These are phyloP conservation scores for Hypoxylon sp. DNA, from an alignment of 2,329 filamentous ascomycete genomes.

Conservation along the genomic window DNA sequence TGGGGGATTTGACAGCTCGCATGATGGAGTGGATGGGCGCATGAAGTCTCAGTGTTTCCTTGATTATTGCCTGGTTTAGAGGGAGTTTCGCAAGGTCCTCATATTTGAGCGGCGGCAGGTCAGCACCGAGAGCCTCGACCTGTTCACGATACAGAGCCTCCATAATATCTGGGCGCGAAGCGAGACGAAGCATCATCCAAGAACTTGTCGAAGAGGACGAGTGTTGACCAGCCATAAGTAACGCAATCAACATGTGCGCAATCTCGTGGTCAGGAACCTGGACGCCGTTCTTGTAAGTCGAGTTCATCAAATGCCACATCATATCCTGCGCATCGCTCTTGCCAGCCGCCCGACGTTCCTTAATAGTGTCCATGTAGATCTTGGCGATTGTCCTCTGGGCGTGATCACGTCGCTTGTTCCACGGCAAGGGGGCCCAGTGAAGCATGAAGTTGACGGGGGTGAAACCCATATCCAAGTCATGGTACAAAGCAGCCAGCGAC, in stretches of 20 bases:
- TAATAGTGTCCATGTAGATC: constrained; percentile 86
- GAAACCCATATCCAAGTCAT: constrained; percentile 92
- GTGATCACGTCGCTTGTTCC: constrained; percentile 84
- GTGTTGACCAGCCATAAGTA: constrained; percentile 93
- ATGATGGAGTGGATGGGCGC: constrained; percentile 96
- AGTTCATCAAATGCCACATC: constrained; percentile 91
- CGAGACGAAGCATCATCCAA: constrained; percentile 88
- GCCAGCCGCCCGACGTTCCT: constrained; percentile 72
- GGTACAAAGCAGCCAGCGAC: constrained; percentile 84
- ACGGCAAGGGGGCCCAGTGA: constrained; percentile 89
- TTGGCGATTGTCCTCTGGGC: constrained; percentile 86
- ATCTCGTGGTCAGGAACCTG: constrained; percentile 86
- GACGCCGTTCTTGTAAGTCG: constrained; percentile 85
- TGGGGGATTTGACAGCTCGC: constrained; percentile 90
- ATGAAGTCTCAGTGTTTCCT: constrained; percentile 92
- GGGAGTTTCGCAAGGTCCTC: constrained; percentile 84
- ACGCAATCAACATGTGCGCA: constrained; percentile 93
- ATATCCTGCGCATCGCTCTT: constrained; percentile 77
- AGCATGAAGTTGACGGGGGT: constrained; percentile 91
- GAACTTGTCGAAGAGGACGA: constrained; percentile 86
- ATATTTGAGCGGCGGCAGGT: constrained; percentile 81
- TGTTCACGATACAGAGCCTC: constrained; percentile 91
- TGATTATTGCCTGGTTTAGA: constrained; percentile 86
- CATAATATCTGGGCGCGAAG: constrained; percentile 80
- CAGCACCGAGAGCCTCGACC: constrained; percentile 76